Evolutionary conservation across 352 stramenopile genomes (phyloP), one percentile per base, ranked within the genome.

Genomic region (Halophytophthora batemanensis): DNA sequence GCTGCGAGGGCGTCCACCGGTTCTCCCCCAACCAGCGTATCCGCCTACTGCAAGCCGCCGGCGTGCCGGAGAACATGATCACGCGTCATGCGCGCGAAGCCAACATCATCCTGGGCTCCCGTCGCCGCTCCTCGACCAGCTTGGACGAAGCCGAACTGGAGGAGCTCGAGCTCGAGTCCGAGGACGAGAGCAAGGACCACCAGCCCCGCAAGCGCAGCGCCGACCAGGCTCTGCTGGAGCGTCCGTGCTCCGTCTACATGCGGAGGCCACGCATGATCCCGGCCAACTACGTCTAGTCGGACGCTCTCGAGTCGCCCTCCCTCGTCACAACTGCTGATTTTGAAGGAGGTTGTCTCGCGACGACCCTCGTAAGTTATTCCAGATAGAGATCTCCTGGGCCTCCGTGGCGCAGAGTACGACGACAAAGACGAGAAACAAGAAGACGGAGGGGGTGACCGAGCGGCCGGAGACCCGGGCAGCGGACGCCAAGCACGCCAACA

Each of bases 51-150:
- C 71, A 85, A 41, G 54, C 55, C 45, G 73, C 71, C 10, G 76
- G 76, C 17, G 74, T 84, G 31, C 74, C 66, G 25, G 76, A 87
- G 33, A 69, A 71, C 39, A 85, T 87, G 61, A 87, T 87, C 65
- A 66, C 74, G 41, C 76, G 76, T 36, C 78, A 77, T 50, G 74
- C 76, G 23, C 68, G 76, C 8, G 76, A 87, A 56, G 68, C 76
- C 28, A 85, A 77, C 66, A 85, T 87, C 48, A 87, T 87, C 37
- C 56, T 87, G 35, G 62, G 63, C 50, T 87, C 76, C 8, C 71
- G 76, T 15, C 67, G 76, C 19, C 68, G 73, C 35, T 70, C 55
- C 12, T 60, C 54, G 45, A 53, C 42, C 8, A 65, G 28, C 11
- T 67, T 38, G 43, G 39, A 58, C 29, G 45, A 61, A 15, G 50